Percentiles rank a stretch among this genome's conserved stretches.
These are phyloP conservation scores for Sclerotinia trifoliorum DNA, from an alignment of 2,329 filamentous ascomycete species.

Conservation along the genomic window DNA sequence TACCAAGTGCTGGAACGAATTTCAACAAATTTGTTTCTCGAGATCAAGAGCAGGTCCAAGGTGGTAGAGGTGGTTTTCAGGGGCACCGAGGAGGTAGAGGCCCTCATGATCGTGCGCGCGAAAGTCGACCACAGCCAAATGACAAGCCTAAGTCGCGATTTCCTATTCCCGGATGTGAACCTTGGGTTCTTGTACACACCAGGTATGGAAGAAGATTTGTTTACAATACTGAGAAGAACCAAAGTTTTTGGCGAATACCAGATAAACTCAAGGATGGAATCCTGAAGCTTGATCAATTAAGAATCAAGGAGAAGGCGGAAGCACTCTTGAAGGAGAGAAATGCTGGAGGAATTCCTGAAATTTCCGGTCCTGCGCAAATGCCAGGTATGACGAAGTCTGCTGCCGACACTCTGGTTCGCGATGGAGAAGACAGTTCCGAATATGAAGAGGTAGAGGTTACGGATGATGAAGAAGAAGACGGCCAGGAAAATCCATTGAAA, in stretches of 20 bases:
- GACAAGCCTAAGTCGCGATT: constrained; percentile 82
- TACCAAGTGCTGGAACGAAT: constrained; percentile 41
- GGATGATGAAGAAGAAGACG: constrained; percentile 52
- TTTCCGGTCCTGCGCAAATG: constrained; percentile 34
- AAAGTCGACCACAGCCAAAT: constrained; percentile 57
- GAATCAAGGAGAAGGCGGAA: constrained; percentile 58
- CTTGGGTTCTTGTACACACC: constrained; percentile 92
- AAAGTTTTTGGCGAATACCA: constrained; percentile 95
- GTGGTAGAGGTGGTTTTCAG: constrained; percentile 44
- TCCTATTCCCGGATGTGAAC: constrained; percentile 74
- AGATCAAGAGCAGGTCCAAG: constrained; percentile 30
- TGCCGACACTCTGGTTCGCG: constrained; percentile 36
- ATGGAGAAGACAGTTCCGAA: constrained; percentile 62
- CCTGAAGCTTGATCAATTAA: constrained; percentile 68
- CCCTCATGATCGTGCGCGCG: constrained; percentile 51
- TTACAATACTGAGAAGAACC: constrained; percentile 79
- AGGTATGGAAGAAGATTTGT: constrained; percentile 87
- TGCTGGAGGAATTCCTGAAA: constrained; percentile 34
- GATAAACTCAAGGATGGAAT: constrained; percentile 80
- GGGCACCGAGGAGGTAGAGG: constrained; percentile 50
- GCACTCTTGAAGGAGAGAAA: constrained; percentile 33
- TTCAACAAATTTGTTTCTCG: constrained; percentile 34
- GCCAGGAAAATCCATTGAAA: constrained; percentile 50
- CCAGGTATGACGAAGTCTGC: constrained; percentile 26
- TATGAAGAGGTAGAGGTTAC: constrained; percentile 56